Conservation (phyloP, 345 rosid species). For the Hypericum androsaemum region DNA sequence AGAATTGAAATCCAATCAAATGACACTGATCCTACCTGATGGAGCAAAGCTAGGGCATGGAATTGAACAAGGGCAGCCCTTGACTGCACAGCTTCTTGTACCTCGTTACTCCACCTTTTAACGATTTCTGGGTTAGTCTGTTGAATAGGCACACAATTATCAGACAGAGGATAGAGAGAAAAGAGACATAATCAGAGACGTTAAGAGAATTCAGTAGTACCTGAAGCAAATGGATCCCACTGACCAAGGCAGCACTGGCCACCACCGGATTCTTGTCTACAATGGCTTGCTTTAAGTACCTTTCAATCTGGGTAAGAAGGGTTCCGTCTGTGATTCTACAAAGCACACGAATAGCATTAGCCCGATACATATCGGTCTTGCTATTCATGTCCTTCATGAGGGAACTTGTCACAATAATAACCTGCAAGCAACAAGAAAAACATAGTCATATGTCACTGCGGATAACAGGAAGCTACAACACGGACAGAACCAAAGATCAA, state of each 20-base stretch:
- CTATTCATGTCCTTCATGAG: constrained; percentile 99
- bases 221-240: constrained; percentile 94
- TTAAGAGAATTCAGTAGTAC: constrained; percentile 21
- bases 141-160: constrained; percentile 9
- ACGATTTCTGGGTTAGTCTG: constrained; percentile 77
- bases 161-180: neutral
- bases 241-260: constrained; percentile 97
- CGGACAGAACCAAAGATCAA: constrained; percentile 3
- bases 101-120: constrained; percentile 98
- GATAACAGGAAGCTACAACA: neutral
- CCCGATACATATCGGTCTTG: constrained; percentile 96
- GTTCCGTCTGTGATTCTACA: constrained; percentile 92
- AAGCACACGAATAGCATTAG: constrained; percentile 96
- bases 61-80: constrained; percentile 97
- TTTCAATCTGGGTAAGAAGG: constrained; percentile 84
- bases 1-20: constrained; percentile 1
- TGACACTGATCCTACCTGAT: constrained; percentile 44
- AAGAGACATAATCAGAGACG: neutral
- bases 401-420: constrained; percentile 95
- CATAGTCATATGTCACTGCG: constrained; percentile 12
- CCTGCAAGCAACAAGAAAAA: constrained; percentile 29
- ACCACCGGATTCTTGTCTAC: constrained; percentile 98
- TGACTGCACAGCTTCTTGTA: constrained; percentile 97
- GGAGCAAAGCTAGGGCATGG: constrained; percentile 86
- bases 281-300: constrained; percentile 94